Evolutionary conservation across 2,329 filamentous ascomycete genomes (phyloP), one percentile per base, ranked within the genome.

Genomic region (Samsoniella hepiali): DNA sequence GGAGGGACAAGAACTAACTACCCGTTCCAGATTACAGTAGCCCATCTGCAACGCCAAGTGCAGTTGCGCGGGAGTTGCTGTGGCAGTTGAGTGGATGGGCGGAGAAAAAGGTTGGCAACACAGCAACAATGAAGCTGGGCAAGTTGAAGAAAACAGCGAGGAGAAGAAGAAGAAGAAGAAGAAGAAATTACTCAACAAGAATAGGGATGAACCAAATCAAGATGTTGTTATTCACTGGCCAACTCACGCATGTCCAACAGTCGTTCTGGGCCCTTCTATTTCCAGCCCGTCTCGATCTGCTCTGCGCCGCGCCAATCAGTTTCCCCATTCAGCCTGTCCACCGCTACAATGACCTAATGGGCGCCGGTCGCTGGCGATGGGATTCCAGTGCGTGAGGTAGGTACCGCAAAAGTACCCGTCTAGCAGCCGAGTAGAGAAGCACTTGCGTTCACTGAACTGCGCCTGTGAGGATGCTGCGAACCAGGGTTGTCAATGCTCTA

Each of bases 291-390:
- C 57, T 51, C 57, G 57, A 59, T 59, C 57, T 59, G 34, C 57
- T 59, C 57, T 59, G 32, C 45, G 27, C 32, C 57, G 10, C 38
- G 57, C 22, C 57, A 59, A 59, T 59, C 57, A 59, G 42, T 53
- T 55, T 51, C 45, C 47, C 57, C 22, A 40, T 42, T 58, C 32
- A 44, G 34, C 27, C 44, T 11, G 27, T 53, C 58, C 58, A 61
- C 58, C 58, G 58, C 58, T 61, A 54, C 47, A 61, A 61, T 60
- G 58, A 60, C 58, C 47, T 61, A 51, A 60, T 45, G 22, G 34
- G 57, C 45, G 57, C 22, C 22, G 22, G 22, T 22, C 22, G 34
- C 17, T 40, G 29, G 29, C 32, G 49, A 40, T 40, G 29, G 49
- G 27, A 53, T 34, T 17, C 13, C 27, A 36, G 29, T 29, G 36